phyloP scores from a whole-genome alignment of 176 grass and related monocot species.

The Cenchrus americanus region DNA sequence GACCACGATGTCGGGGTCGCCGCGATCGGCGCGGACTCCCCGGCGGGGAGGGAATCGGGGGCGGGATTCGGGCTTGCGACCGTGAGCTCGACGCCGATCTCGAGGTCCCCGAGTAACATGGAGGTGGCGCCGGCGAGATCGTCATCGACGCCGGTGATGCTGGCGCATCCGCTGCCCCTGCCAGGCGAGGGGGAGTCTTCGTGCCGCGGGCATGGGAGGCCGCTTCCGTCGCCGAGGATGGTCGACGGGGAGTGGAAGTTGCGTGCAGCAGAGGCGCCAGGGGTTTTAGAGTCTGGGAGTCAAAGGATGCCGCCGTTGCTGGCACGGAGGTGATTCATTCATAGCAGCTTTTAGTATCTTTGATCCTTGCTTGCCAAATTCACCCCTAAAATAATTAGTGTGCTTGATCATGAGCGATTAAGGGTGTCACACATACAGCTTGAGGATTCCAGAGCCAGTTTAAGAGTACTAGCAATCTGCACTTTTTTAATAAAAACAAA shows the following conservation, averaged over 20 bases:
- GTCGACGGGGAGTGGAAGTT: conserved; percentile 37
- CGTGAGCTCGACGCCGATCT: conserved; percentile 56
- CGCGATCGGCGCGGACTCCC: conserved; percentile 39
- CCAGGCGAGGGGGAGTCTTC: conserved; percentile 40
- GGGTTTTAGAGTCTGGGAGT: conserved; percentile 20
- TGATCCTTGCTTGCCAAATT: neutral
- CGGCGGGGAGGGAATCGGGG: conserved; percentile 19
- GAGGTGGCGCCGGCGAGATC: conserved; percentile 45
- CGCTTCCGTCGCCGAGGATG: conserved; percentile 46
- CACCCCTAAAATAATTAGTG: neutral
- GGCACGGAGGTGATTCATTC: conserved; percentile 43
- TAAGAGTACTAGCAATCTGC: conserved; percentile 13
- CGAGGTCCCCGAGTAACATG: conserved; percentile 47
- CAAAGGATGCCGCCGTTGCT: conserved; percentile 35
- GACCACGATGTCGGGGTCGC: conserved; percentile 61
- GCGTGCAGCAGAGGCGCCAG: neutral
- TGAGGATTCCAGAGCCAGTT: conserved; percentile 7
- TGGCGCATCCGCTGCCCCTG: conserved; percentile 54
- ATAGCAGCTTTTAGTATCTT: neutral
- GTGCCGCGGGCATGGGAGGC: conserved; percentile 28
- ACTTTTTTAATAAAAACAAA: conserved; percentile 5
- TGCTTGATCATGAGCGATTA: neutral
- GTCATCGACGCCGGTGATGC: conserved; percentile 63
- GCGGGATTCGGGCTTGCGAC: conserved; percentile 7
- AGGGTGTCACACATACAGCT: neutral